phyloP scores from a whole-genome alignment of 169 alveolate species.

The Plasmodium gonderi region DNA sequence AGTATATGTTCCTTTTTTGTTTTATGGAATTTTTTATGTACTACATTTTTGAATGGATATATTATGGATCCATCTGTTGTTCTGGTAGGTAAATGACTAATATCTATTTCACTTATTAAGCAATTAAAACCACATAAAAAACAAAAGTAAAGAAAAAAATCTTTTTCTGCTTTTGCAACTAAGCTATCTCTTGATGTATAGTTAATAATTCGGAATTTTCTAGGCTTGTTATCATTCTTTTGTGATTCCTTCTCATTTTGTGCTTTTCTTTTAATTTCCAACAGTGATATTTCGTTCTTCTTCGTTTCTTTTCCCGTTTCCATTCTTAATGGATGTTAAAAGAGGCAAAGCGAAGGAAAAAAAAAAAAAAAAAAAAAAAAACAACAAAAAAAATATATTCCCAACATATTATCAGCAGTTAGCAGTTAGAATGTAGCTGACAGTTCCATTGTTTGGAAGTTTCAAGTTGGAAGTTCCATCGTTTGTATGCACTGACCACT shows the following conservation, averaged over 20 bases:
- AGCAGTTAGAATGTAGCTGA: too few species aligned
- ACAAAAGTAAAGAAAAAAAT: slow-evolving; percentile 65
- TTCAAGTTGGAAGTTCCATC: too few species aligned
- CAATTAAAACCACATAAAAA: slow-evolving; percentile 73
- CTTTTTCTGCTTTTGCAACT: slow-evolving; percentile 44
- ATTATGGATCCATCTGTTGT: slow-evolving; percentile 64
- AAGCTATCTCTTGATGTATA: slow-evolving; percentile 70
- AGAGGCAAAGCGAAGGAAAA: neutral
- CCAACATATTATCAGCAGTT: too few species aligned
- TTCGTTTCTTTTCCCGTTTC: neutral
- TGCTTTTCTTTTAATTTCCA: slow-evolving; percentile 72
- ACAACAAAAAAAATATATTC: too few species aligned
- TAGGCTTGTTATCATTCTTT: slow-evolving; percentile 48
- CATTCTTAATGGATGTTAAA: neutral
- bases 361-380: too few species aligned
- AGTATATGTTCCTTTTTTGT: slow-evolving; percentile 30
- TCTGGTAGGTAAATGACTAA: slow-evolving; percentile 44
- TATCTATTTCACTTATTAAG: slow-evolving; percentile 67
- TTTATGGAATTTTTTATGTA: slow-evolving; percentile 58
- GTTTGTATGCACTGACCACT: too few species aligned
- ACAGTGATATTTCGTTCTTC: slow-evolving; percentile 35
- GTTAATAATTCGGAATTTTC: slow-evolving; percentile 60
- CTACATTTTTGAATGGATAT: slow-evolving; percentile 32
- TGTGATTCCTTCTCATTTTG: slow-evolving; percentile 65
- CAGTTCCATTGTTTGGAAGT: too few species aligned